Evolutionary conservation across 169 alveolate species (phyloP).

Genomic region (Perkinsus marinus): DNA sequence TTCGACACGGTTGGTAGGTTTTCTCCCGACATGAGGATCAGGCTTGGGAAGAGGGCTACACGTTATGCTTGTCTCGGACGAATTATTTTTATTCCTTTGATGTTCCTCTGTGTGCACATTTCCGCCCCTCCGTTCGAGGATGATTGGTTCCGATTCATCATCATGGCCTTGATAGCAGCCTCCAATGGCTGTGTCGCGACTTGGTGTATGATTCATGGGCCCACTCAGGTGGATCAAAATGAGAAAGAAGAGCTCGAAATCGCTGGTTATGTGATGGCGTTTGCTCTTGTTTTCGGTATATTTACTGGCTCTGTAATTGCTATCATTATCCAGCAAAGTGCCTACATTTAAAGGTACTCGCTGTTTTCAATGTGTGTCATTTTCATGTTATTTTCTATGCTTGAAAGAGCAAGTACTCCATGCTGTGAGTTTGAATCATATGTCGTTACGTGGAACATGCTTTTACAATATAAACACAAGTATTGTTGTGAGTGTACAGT

Average conservation of each 20-base stretch:
- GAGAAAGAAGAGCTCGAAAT: neutral
- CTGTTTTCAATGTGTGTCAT: neutral
- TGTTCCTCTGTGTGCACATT: neutral
- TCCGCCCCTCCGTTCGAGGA: neutral
- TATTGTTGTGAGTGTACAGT: neutral
- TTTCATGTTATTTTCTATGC: neutral
- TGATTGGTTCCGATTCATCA: neutral
- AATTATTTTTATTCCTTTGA: neutral
- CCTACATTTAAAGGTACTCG: neutral
- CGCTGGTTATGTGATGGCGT: neutral
- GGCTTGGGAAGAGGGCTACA: neutral
- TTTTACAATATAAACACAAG: neutral
- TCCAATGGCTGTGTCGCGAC: neutral
- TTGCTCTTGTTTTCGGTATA: neutral
- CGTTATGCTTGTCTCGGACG: neutral
- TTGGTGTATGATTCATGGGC: neutral
- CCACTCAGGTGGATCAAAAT: neutral
- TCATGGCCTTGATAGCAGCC: neutral
- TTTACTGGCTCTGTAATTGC: neutral
- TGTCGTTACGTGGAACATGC: neutral
- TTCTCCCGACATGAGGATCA: neutral
- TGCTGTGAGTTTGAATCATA: neutral
- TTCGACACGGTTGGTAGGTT: neutral
- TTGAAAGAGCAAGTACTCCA: neutral
- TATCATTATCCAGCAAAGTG: neutral